phyloP scores from a whole-genome alignment of 164 flowering plant genomes.

The Litsea cubeba region DNA sequence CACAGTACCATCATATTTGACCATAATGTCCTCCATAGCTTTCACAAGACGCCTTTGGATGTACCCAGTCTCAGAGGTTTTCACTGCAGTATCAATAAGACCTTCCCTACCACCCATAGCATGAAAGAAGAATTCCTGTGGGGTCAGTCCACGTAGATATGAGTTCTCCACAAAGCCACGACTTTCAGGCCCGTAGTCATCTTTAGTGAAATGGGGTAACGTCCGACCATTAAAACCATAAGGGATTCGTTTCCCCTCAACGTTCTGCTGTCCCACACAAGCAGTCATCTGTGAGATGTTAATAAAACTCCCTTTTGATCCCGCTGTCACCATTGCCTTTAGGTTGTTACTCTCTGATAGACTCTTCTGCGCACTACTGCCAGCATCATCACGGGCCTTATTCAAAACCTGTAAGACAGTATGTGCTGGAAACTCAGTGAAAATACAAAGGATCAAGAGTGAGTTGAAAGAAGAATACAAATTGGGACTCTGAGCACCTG shows the following conservation, averaged over 20 bases:
- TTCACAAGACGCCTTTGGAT: constrained; percentile 95
- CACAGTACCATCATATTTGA: constrained; percentile 98
- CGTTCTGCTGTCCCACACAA: constrained; percentile 99
- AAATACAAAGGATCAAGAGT: background rate
- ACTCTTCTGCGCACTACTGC: constrained; percentile 97
- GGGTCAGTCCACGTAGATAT: constrained; percentile 89
- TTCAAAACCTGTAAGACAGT: constrained; percentile 61
- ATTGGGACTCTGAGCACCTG: constrained; percentile 38
- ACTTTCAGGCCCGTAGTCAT: constrained; percentile 98
- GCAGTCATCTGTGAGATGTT: constrained; percentile 99
- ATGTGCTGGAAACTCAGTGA: background rate
- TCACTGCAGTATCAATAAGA: constrained; percentile 97
- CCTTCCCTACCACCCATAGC: constrained; percentile 99
- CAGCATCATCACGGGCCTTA: constrained; percentile 99
- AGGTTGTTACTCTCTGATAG: constrained; percentile 96
- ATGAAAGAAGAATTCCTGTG: constrained; percentile 98
- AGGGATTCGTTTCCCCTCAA: constrained; percentile 97
- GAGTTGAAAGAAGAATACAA: background rate
- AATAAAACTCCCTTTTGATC: constrained; percentile 98
- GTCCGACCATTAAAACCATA: constrained; percentile 86
- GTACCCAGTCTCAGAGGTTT: constrained; percentile 98
- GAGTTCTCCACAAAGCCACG: constrained; percentile 99
- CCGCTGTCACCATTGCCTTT: constrained; percentile 99
- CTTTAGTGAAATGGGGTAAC: constrained; percentile 93
- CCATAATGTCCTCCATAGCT: constrained; percentile 99